phyloP scores from a whole-genome alignment of 208 protist species.

The Trypanosoma cruzi region DNA sequence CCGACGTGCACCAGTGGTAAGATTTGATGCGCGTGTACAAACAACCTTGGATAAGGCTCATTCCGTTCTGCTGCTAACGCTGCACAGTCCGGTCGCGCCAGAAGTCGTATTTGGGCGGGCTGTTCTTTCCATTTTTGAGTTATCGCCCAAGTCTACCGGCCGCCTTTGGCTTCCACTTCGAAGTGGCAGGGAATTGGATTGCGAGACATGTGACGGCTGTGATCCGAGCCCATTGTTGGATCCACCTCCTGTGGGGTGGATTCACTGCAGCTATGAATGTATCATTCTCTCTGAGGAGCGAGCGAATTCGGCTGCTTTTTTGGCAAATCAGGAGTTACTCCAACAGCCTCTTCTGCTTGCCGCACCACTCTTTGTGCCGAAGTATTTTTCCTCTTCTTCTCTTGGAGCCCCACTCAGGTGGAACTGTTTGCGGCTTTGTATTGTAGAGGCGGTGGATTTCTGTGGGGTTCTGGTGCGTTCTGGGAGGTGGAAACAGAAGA shows the following conservation, averaged over 20 bases:
- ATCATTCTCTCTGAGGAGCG: not conserved
- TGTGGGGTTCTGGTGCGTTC: not conserved
- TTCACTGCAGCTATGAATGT: slow-evolving; percentile 28
- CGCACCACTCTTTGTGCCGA: not conserved
- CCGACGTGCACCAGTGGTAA: slow-evolving; percentile 37
- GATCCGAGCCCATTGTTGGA: not conserved
- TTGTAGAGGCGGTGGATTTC: slow-evolving; percentile 9
- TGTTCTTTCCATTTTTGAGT: slow-evolving; percentile 34
- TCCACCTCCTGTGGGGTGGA: slow-evolving; percentile 6
- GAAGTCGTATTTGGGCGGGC: slow-evolving; percentile 46
- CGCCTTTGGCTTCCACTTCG: slow-evolving; percentile 56
- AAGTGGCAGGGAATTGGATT: not conserved
- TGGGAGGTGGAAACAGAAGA: not conserved
- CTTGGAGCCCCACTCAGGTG: slow-evolving; percentile 1
- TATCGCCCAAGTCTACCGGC: not conserved
- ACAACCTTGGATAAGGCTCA: slow-evolving; percentile 32
- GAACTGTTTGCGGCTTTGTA: slow-evolving; percentile 19
- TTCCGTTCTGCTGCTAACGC: slow-evolving; percentile 42
- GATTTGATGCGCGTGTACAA: slow-evolving; percentile 40
- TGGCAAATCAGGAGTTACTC: slow-evolving; percentile 19
- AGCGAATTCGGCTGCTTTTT: not conserved
- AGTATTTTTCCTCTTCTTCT: slow-evolving; percentile 11
- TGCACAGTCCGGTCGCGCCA: slow-evolving; percentile 37
- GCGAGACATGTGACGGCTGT: not conserved
- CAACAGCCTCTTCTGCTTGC: not conserved